A percentile compares a stretch with the other conserved stretches of the same genome.
Evolutionary conservation across 805 yeast species (phyloP).

Genomic region (Suhomyces xylopsoci): DNA sequence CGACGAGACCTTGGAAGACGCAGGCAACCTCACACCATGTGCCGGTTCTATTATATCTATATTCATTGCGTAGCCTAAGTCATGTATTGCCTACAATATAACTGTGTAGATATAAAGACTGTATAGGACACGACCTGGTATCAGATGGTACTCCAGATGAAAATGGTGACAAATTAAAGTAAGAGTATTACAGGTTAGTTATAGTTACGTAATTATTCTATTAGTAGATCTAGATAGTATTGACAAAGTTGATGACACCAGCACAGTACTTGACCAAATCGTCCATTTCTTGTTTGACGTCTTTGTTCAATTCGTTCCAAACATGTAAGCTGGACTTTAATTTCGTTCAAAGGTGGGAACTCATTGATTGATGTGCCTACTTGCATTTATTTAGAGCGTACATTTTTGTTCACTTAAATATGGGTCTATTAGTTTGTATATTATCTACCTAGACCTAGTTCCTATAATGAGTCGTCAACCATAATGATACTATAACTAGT

Average conservation of each 20-base stretch:
- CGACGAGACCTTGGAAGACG: slow-evolving; percentile 20
- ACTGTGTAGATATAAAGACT: neutral
- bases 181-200: neutral
- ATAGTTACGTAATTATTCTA: neutral
- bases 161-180: neutral
- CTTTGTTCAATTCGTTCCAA: slow-evolving; percentile 47
- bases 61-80: slow-evolving; percentile 23
- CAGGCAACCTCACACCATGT: slow-evolving; percentile 30
- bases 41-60: slow-evolving; percentile 38
- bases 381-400: no score
- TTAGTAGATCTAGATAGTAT: slow-evolving; percentile 28
- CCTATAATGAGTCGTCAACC: no score
- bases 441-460: no score
- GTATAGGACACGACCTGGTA: neutral
- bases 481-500: no score
- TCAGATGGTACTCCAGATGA: neutral
- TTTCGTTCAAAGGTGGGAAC: slow-evolving; percentile 64
- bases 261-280: slow-evolving; percentile 73
- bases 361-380: slow-evolving; percentile 68
- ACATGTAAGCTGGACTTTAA: slow-evolving; percentile 44
- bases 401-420: no score
- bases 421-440: no score
- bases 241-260: slow-evolving; percentile 66
- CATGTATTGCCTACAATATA: neutral
- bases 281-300: slow-evolving; percentile 53